A percentile compares a stretch with the other conserved stretches of the same genome.
phyloP scores from a whole-genome alignment of 129 eudicot genomes.

The Centaurea solstitialis region DNA sequence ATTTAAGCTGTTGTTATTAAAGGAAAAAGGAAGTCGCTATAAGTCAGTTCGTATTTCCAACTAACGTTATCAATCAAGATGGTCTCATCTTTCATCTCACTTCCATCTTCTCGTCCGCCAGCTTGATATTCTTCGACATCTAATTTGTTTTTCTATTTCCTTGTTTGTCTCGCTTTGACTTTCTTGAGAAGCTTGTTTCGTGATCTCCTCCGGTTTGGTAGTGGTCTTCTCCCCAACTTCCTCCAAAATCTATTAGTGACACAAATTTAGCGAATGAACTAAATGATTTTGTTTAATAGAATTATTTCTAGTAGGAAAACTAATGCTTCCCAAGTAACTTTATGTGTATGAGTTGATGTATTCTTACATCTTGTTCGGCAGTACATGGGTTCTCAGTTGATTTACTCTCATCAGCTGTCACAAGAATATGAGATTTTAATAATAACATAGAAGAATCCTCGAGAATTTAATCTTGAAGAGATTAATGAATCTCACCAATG shows the following conservation, averaged over 20 bases:
- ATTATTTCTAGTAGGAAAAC: not conserved
- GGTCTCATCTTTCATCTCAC: constrained; percentile 6
- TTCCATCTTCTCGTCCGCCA: not conserved
- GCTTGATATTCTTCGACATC: not conserved
- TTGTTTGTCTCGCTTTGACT: not conserved
- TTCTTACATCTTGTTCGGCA: constrained; percentile 1
- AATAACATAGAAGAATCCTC: not conserved
- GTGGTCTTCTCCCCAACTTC: not conserved
- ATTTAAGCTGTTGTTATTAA: not conserved
- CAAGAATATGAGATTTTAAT: not conserved
- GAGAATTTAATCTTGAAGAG: not conserved
- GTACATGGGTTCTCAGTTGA: not conserved
- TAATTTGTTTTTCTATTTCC: not conserved
- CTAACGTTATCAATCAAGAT: constrained; percentile 9
- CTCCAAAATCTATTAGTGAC: not conserved
- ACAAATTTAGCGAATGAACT: not conserved
- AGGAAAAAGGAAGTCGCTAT: not conserved
- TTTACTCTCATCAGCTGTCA: constrained; percentile 9
- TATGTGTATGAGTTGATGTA: not conserved
- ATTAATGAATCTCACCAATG: constrained; percentile 5
- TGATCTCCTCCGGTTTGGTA: not conserved
- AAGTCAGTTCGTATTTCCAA: not conserved
- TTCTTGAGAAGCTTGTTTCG: not conserved
- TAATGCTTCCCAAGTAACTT: not conserved
- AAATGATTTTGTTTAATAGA: not conserved